phyloP scores from a whole-genome alignment of 2,329 filamentous ascomycete genomes.

The Xylaria sp. region DNA sequence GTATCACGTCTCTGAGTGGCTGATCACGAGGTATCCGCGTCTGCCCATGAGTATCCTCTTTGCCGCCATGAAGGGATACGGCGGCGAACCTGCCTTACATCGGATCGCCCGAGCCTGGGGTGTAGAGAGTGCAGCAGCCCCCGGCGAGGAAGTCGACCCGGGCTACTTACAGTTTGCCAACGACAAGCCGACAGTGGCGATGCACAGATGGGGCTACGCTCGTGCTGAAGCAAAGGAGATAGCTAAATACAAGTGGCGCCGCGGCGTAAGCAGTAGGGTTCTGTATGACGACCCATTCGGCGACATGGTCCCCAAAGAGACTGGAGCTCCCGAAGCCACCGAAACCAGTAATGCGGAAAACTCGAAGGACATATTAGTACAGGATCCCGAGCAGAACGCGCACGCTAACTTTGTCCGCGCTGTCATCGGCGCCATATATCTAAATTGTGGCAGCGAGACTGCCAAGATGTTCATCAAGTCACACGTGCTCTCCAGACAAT shows the following conservation, averaged over 20 bases:
- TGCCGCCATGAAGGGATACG: conserved; percentile 85
- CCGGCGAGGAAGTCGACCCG: conserved; percentile 90
- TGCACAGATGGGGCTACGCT: conserved; percentile 63
- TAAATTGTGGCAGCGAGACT: conserved; percentile 82
- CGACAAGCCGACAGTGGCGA: conserved; percentile 57
- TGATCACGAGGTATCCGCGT: conserved; percentile 89
- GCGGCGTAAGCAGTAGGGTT: conserved; percentile 79
- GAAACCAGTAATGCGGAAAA: conserved; percentile 42
- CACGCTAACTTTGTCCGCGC: conserved; percentile 83
- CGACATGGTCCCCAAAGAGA: conserved; percentile 59
- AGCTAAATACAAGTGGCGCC: conserved; percentile 66
- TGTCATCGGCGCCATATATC: conserved; percentile 84
- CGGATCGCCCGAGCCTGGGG: conserved; percentile 88
- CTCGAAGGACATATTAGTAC: conserved; percentile 42
- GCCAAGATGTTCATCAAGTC: conserved; percentile 84
- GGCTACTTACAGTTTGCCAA: conserved; percentile 84
- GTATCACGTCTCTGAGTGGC: conserved; percentile 89
- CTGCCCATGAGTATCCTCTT: conserved; percentile 90
- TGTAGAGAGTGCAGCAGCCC: conserved; percentile 85
- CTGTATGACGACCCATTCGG: conserved; percentile 89
- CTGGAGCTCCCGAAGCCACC: conserved; percentile 38
- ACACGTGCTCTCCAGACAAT: conserved; percentile 83
- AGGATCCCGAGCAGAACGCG: conserved; percentile 56
- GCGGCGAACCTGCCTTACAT: conserved; percentile 78
- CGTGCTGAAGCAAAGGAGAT: conserved; percentile 62